phyloP scores from a whole-genome alignment of 345 rosid genomes.

The Aethionema arabicum region DNA sequence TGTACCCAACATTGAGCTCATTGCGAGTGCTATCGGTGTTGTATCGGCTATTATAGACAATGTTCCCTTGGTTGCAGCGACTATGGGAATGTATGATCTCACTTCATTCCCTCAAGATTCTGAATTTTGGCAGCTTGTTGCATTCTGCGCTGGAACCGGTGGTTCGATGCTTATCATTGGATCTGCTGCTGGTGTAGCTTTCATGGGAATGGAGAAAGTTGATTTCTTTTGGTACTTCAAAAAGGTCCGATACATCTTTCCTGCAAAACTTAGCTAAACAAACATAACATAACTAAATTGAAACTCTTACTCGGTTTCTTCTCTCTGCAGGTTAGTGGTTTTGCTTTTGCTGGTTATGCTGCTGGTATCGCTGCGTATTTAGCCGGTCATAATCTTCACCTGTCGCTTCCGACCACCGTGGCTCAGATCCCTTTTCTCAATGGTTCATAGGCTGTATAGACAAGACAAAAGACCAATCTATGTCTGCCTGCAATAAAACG shows the following conservation, averaged over 20 bases:
- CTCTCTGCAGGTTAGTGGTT: slow-evolving; percentile 77
- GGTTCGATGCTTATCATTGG: slow-evolving; percentile 93
- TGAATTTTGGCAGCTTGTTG: slow-evolving; percentile 92
- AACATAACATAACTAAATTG: not conserved
- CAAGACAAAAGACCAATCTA: slow-evolving; percentile 1
- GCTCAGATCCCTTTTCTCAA: slow-evolving; percentile 60
- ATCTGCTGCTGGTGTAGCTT: slow-evolving; percentile 97
- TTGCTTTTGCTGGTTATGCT: slow-evolving; percentile 90
- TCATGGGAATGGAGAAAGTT: slow-evolving; percentile 98
- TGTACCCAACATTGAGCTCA: slow-evolving; percentile 65
- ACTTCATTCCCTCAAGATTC: slow-evolving; percentile 78
- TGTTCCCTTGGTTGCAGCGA: slow-evolving; percentile 91
- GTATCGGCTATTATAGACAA: slow-evolving; percentile 90
- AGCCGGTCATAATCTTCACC: slow-evolving; percentile 43
- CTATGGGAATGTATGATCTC: slow-evolving; percentile 97
- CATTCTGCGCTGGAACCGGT: slow-evolving; percentile 95
- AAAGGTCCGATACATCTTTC: slow-evolving; percentile 51
- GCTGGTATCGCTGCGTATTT: slow-evolving; percentile 70
- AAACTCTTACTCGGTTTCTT: not conserved
- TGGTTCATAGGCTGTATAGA: slow-evolving; percentile 42
- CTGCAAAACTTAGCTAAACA: not conserved
- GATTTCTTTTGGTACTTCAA: slow-evolving; percentile 96
- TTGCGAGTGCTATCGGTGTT: slow-evolving; percentile 80
- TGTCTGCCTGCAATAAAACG: slow-evolving; percentile 25
- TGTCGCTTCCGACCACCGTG: slow-evolving; percentile 53